These are phyloP conservation scores for Zygosaccharomyces sapae DNA, from an alignment of 1,139 yeast species.

Conservation along the genomic window DNA sequence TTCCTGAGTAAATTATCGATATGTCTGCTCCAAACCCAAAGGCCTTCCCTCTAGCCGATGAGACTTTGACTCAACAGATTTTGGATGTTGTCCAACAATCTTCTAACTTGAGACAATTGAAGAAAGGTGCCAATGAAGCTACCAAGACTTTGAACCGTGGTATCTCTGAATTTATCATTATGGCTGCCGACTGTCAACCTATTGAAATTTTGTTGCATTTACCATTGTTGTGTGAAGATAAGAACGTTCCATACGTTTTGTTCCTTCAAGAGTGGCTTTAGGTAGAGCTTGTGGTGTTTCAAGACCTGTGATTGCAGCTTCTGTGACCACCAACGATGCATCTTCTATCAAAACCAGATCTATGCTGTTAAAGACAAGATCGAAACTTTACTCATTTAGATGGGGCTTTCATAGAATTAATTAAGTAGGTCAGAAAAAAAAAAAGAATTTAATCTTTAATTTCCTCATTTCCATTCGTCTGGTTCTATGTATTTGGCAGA, in stretches of 20 bases:
- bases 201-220: slow-evolving; percentile 96
- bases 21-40: slow-evolving; percentile 73
- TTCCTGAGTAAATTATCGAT: slow-evolving; percentile 44
- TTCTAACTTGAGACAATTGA: slow-evolving; percentile 94
- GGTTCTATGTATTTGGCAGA: background rate
- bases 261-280: slow-evolving; percentile 95
- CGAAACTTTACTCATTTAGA: slow-evolving; percentile 88
- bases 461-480: background rate
- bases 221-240: slow-evolving; percentile 97
- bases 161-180: slow-evolving; percentile 97
- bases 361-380: slow-evolving; percentile 98
- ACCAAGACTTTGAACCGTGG: slow-evolving; percentile 99
- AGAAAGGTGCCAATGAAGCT: slow-evolving; percentile 99
- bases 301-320: slow-evolving; percentile 98
- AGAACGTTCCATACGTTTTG: slow-evolving; percentile 98
- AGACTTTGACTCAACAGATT: slow-evolving; percentile 92
- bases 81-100: slow-evolving; percentile 98
- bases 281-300: slow-evolving; percentile 99
- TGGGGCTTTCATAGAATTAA: slow-evolving; percentile 2
- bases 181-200: slow-evolving; percentile 99
- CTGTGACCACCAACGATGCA: slow-evolving; percentile 97
- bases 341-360: slow-evolving; percentile 96
- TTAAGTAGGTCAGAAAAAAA: background rate
- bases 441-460: background rate
- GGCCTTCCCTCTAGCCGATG: slow-evolving; percentile 98